Evolutionary conservation across 2,329 filamentous ascomycete species (phyloP), one percentile per base, ranked within the genome.

Genomic region (Penicillium sp.): DNA sequence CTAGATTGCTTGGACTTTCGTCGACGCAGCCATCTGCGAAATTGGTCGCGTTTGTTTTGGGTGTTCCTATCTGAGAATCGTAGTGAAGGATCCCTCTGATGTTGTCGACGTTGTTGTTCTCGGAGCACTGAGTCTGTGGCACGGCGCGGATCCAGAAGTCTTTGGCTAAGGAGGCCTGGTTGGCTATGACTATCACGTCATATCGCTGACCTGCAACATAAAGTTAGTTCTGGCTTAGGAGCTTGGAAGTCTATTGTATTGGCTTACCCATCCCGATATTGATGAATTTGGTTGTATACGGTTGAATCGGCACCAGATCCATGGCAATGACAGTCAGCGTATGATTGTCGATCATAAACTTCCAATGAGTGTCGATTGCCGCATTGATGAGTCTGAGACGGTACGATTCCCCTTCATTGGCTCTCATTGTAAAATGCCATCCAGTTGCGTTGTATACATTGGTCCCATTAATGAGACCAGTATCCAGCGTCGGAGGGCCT

Each of bases 291-390:
- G 87, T 87, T 4, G 83, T 79, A 70, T 89, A 90, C 0, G 88
- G 87, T 63, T 84, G 70, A 37, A 89, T 76, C 1, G 83, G 78
- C 3, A 88, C 84, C 57, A 88, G 88, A 69, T 90, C 88, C 65
- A 84, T 84, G 20, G 86, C 81, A 55, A 90, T 86, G 57, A 90
- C 84, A 0, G 81, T 88, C 73, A 90, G 77, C 20, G 75, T 83
- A 72, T 90, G 87, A 1, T 80, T 81, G 83, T 88, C 68, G 77
- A 88, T 81, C 34, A 71, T 76, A 25, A 67, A 63, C 17, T 57
- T 59, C 49, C 49, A 61, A 12, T 55, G 38, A 0, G 55, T 71
- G 79, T 78, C 57, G 67, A 73, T 57, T 59, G 72, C 72, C 2
- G 73, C 69, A 66, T 82, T 82, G 61, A 82, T 71, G 20, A 83